Base-by-base conservation (phyloP, 352 stramenopile genomes). In the Phytophthora meadii region DNA sequence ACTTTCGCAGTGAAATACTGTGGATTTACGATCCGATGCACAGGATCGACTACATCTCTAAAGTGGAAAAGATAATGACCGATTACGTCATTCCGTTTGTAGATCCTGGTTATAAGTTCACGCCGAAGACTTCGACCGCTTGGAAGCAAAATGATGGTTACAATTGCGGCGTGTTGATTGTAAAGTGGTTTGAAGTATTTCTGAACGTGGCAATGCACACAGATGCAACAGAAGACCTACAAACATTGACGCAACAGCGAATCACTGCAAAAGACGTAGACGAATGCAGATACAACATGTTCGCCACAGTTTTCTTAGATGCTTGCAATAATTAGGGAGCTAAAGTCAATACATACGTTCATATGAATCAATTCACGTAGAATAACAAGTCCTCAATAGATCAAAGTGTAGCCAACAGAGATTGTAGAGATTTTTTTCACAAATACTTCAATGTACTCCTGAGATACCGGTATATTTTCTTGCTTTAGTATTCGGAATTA, bases 1-100 rank as follows among this genome's bases (percentile, higher is more conserved):
- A 59, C 52, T 59, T 41, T 57, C 32, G 8, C 32, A 56, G 32
- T 32, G n/a, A 12, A 5, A 36, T 10, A 2, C 3, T 47, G 9
- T 40, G 50, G 36, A 48, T 57, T 25, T 57, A 57, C 36, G 36
- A 57, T 24, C 50, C 50, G 4, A 22, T 17, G 40, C 40, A 42
- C n/a, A 40, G 24, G 9, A 32, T 2, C 10, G 40, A 60, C 17
- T 52, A 51, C 19, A 5, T 60, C 15, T 5, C 41, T 12, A 28
- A 51, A 60, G 40, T 52, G 1, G 27, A 60, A 59, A 6, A 49
- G 22, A 52, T 15, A 45, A 45, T 27, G 14, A 52, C 19, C 15
- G n/a, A 25, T 9, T 19, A 15, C 36, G 39, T 46, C 7, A 27
- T 44, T 22, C 39, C 22, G 27, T 1, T 60, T 2, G 25, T 51